Percentiles rank a stretch among this genome's conserved stretches.
phyloP scores from a whole-genome alignment of 371 early-diverging fungal genomes.

The Zopfochytrium polystomum region DNA sequence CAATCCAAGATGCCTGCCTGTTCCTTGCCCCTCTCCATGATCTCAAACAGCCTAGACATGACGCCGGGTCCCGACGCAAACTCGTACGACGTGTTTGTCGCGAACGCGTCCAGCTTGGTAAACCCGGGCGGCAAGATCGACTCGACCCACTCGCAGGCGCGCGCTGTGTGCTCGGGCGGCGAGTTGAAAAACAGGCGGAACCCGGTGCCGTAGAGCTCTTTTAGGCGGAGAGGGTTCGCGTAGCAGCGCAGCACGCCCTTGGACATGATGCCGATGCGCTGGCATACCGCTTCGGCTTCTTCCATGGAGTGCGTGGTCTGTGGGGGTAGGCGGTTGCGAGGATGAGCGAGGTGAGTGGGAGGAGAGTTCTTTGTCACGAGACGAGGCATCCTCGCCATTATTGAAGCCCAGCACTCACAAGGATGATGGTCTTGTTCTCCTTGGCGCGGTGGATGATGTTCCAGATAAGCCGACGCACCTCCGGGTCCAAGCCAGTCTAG shows the following conservation, averaged over 20 bases:
- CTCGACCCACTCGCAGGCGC: conserved; percentile 29
- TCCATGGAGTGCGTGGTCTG: conserved; percentile 26
- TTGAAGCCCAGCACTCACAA: too few relatives aligned
- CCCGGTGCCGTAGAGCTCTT: too few relatives aligned
- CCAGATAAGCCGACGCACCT: too few relatives aligned
- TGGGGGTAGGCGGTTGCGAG: too few relatives aligned
- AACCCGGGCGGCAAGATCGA: conserved; percentile 47
- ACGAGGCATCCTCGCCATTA: neutral
- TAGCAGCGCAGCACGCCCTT: conserved; percentile 67
- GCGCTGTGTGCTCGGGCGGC: conserved; percentile 27
- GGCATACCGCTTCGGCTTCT: too few relatives aligned
- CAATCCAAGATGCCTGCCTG: conserved; percentile 55
- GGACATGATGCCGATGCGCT: conserved; percentile 74
- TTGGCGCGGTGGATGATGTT: too few relatives aligned
- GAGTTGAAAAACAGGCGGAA: conserved; percentile 54
- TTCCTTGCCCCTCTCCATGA: conserved; percentile 32
- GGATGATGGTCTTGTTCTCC: conserved; percentile 58
- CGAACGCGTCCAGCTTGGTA: too few relatives aligned
- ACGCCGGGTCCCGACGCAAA: conserved; percentile 42
- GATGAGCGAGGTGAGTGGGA: neutral
- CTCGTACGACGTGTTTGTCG: conserved; percentile 47
- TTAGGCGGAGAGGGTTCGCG: too few relatives aligned
- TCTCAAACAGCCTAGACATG: conserved; percentile 23
- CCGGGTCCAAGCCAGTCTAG: conserved; percentile 67
- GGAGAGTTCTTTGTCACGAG: neutral